phyloP scores from a whole-genome alignment of 139 green algal species.

The Tetradesmus lagerheimii region DNA sequence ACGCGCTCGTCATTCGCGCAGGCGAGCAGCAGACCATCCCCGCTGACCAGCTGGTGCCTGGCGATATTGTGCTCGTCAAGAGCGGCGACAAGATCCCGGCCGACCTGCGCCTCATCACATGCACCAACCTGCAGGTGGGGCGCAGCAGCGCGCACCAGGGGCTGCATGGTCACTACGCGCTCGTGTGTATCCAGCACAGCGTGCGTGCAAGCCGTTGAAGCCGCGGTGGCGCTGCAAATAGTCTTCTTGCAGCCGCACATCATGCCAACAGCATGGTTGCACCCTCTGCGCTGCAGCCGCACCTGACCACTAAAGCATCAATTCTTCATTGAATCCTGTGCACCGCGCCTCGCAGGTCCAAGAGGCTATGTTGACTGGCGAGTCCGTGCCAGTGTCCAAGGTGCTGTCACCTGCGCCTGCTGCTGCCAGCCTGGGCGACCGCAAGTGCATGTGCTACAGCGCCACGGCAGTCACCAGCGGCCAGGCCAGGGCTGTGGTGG shows the following conservation, averaged over 20 bases:
- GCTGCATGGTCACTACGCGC: no score
- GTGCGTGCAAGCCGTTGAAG: no score
- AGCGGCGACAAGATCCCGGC: slow-evolving; percentile 80
- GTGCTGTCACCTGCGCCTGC: slow-evolving; percentile 20
- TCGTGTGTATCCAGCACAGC: no score
- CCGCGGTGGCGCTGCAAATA: no score
- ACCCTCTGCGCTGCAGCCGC: not conserved
- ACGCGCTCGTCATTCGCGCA: slow-evolving; percentile 22
- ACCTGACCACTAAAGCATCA: no score
- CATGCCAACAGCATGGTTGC: not conserved
- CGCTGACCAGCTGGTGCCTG: slow-evolving; percentile 75
- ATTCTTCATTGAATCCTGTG: not conserved
- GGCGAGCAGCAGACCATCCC: slow-evolving; percentile 45
- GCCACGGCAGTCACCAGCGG: slow-evolving; percentile 60
- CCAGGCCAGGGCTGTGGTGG: slow-evolving; percentile 56
- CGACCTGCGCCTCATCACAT: slow-evolving; percentile 70
- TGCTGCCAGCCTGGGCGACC: slow-evolving; percentile 49
- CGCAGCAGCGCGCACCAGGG: no score
- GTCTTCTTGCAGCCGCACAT: no score
- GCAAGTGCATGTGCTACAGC: slow-evolving; percentile 66
- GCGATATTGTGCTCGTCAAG: slow-evolving; percentile 78
- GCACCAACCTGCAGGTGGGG: slow-evolving; percentile 68
- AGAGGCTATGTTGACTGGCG: slow-evolving; percentile 82
- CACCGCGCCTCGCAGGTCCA: slow-evolving; percentile 40
- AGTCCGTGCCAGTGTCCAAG: slow-evolving; percentile 81